These are phyloP conservation scores for Stagonosporopsis chrysanthemi DNA, from an alignment of 2,329 filamentous ascomycete species.

Conservation along the genomic window DNA sequence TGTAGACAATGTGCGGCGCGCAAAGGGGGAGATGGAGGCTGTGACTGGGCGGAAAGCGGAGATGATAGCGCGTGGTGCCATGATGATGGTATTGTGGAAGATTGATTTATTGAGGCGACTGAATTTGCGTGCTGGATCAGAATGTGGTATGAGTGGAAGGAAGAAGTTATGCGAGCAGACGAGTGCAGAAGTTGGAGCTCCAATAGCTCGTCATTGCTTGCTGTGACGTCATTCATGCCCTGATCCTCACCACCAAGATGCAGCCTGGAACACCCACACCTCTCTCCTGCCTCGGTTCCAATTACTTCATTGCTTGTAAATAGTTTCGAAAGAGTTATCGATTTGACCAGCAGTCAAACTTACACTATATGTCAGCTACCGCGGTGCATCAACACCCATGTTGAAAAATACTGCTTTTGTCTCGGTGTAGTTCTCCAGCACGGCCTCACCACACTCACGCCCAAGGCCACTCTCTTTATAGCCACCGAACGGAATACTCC, in stretches of 20 bases:
- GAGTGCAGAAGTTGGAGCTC: conserved; percentile 3
- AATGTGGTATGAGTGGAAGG: background rate
- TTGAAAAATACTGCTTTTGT: conserved; percentile 39
- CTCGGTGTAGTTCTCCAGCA: conserved; percentile 52
- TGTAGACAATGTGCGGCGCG: conserved; percentile 40
- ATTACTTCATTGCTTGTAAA: too few species aligned
- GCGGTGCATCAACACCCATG: conserved; percentile 17
- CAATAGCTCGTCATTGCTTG: conserved; percentile 9
- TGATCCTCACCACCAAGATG: conserved; percentile 3
- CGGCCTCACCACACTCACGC: conserved; percentile 55
- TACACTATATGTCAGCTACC: background rate
- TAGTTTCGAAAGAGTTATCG: too few species aligned
- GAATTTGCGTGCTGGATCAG: background rate
- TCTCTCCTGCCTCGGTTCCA: too few species aligned
- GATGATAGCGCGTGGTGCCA: conserved; percentile 28
- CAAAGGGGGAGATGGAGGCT: conserved; percentile 10
- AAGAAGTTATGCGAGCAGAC: conserved; percentile 1
- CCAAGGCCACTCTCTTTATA: conserved; percentile 51
- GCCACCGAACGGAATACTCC: conserved; percentile 15
- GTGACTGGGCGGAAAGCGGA: conserved; percentile 21
- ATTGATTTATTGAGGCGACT: background rate
- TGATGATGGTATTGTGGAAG: conserved; percentile 9
- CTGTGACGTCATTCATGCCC: conserved; percentile 9
- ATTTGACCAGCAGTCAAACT: background rate
- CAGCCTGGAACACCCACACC: conserved; percentile 1